Percentiles rank a stretch among this genome's conserved stretches.
Conservation (phyloP, 805 yeast genomes). For the Debaryomyces prosopidis region DNA sequence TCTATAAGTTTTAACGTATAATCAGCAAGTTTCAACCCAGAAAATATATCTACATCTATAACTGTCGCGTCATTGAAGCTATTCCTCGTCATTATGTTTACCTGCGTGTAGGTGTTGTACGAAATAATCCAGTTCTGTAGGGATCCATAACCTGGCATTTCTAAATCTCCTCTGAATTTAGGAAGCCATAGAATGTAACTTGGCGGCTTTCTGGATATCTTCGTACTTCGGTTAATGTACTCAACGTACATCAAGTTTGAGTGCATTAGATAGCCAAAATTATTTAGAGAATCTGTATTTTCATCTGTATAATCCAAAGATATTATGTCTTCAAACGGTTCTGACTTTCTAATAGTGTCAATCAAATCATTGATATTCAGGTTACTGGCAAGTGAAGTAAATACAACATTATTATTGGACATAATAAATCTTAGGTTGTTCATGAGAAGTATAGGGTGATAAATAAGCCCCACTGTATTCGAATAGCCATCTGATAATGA, state of each 20-base stretch:
- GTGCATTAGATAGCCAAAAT: background rate
- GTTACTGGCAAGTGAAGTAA: background rate
- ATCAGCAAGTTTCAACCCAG: conserved; percentile 14
- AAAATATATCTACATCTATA: conserved; percentile 13
- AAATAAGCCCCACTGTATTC: conserved; percentile 13
- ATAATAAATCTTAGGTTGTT: conserved; percentile 8
- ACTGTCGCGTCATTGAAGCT: conserved; percentile 1
- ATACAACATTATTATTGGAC: conserved; percentile 2
- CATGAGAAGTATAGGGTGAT: conserved; percentile 15
- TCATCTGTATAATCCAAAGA: background rate
- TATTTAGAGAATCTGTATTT: background rate
- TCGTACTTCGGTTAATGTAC: background rate
- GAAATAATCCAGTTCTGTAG: background rate
- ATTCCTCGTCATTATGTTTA: background rate
- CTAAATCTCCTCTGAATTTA: conserved; percentile 5
- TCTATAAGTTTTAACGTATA: conserved; percentile 4
- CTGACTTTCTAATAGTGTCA: background rate
- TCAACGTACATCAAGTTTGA: conserved; percentile 2
- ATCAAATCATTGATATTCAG: background rate
- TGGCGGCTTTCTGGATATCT: background rate
- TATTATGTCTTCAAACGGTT: background rate
- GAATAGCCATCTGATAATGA: background rate
- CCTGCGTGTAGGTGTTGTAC: background rate
- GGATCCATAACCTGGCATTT: background rate
- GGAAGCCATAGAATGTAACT: conserved; percentile 7